Percentiles rank a stretch among this genome's conserved stretches.
These are phyloP conservation scores for Aspergillus egyptiacus DNA, from an alignment of 495 filamentous ascomycete genomes.

Conservation along the genomic window DNA sequence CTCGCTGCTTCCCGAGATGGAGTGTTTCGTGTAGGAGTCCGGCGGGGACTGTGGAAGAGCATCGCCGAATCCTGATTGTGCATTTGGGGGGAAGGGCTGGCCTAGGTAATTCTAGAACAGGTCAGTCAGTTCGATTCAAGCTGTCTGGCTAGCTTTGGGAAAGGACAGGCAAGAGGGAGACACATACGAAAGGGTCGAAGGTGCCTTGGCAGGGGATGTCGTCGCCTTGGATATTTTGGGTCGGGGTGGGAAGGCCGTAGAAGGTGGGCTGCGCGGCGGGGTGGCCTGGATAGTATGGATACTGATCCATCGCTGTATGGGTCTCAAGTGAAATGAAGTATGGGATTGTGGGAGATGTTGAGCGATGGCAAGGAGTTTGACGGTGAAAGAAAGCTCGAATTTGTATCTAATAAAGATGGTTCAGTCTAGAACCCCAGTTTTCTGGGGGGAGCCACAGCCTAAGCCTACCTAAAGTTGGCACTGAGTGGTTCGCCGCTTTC, in stretches of 20 bases:
- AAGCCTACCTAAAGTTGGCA: too few relatives aligned
- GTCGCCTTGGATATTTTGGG: constrained; percentile 26
- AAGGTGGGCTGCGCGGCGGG: constrained; percentile 31
- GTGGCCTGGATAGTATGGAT: constrained; percentile 30
- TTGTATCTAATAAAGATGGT: too few relatives aligned
- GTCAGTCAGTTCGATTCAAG: background rate
- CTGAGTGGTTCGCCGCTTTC: too few relatives aligned
- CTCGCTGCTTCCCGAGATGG: constrained; percentile 31
- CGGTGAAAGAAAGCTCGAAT: background rate
- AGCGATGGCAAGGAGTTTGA: background rate
- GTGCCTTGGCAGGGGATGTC: constrained; percentile 20
- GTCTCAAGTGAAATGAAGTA: background rate
- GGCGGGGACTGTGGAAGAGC: constrained; percentile 40
- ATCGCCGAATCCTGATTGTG: constrained; percentile 25
- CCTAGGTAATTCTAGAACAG: constrained; percentile 32
- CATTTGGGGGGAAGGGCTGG: constrained; percentile 25
- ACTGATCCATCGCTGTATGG: constrained; percentile 37
- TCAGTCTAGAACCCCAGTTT: too few relatives aligned
- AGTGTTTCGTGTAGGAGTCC: constrained; percentile 38
- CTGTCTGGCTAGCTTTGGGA: background rate
- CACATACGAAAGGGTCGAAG: constrained; percentile 26
- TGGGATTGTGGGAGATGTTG: background rate
- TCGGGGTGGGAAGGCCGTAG: constrained; percentile 39
- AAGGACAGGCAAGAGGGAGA: background rate
- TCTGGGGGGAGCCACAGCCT: too few relatives aligned